These are phyloP conservation scores for Polymyxa betae DNA, from an alignment of 208 protist species.

Conservation along the genomic window DNA sequence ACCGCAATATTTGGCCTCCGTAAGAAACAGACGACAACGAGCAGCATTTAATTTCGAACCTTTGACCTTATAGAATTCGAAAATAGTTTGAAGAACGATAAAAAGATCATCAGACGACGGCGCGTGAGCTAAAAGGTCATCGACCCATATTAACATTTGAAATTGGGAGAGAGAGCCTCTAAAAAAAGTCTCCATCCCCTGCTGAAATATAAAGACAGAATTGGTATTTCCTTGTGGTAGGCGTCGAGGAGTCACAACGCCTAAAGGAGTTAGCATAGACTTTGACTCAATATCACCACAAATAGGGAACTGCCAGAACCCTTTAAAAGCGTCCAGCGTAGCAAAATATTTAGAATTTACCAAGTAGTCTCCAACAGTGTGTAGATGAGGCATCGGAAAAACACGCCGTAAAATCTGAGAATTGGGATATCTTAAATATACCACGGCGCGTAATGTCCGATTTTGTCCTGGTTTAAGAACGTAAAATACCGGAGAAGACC, in stretches of 20 bases:
- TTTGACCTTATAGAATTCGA: neutral
- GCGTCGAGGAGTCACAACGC: neutral
- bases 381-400: neutral
- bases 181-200: neutral
- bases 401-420: neutral
- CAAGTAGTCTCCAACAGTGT: neutral
- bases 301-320: neutral
- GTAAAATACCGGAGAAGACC: neutral
- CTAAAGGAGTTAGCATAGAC: neutral
- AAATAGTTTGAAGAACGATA: neutral
- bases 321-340: neutral
- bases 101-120: neutral
- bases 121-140: constrained; percentile 4
- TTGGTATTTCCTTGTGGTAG: neutral
- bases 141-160: neutral
- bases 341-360: neutral
- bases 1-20: constrained; percentile 5
- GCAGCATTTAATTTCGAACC: constrained; percentile 6
- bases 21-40: neutral
- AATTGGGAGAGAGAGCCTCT: neutral
- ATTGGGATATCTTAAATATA: neutral
- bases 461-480: neutral
- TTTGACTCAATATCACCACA: neutral
- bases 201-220: neutral
- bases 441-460: neutral